These are phyloP conservation scores for Aspergillus hancockii DNA, from an alignment of 495 filamentous ascomycete genomes.

Conservation along the genomic window DNA sequence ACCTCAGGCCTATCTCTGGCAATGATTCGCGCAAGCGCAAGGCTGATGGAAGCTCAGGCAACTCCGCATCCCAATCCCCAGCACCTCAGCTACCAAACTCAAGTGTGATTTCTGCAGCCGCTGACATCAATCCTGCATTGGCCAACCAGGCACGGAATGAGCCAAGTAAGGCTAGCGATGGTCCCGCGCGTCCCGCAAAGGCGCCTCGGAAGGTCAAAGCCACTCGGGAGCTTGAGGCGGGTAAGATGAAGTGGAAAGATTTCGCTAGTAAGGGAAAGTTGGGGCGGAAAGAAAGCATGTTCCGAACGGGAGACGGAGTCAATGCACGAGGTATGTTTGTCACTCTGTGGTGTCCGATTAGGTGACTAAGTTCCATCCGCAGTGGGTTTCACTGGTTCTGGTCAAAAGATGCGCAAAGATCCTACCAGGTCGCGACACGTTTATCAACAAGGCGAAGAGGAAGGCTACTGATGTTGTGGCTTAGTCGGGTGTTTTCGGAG, in stretches of 20 bases:
- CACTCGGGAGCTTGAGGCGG: constrained; percentile 82
- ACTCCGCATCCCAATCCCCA: constrained; percentile 47
- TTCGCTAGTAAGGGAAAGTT: constrained; percentile 80
- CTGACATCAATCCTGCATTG: constrained; percentile 78
- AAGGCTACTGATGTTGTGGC: constrained; percentile 45
- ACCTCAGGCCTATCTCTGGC: constrained; percentile 74
- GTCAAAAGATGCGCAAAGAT: constrained; percentile 92
- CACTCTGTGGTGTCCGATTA: not conserved
- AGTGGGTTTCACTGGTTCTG: constrained; percentile 97
- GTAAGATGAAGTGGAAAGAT: constrained; percentile 93
- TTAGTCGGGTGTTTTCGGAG: not conserved
- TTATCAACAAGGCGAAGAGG: constrained; percentile 79
- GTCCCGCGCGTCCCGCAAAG: constrained; percentile 64
- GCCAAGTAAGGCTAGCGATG: constrained; percentile 65
- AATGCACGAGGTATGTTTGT: constrained; percentile 73
- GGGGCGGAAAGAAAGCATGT: constrained; percentile 95
- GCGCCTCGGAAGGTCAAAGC: constrained; percentile 83
- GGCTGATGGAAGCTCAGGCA: constrained; percentile 74
- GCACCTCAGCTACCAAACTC: constrained; percentile 38
- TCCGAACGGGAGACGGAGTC: constrained; percentile 83
- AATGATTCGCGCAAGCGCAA: constrained; percentile 80
- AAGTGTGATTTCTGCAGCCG: constrained; percentile 84
- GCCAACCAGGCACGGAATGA: constrained; percentile 70
- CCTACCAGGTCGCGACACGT: constrained; percentile 79
- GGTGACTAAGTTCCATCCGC: constrained; percentile 3